Evolutionary conservation across 1,284 basidiomycete species (phyloP), one percentile per base, ranked within the genome.

Genomic region (Microbotryum scabiosae): DNA sequence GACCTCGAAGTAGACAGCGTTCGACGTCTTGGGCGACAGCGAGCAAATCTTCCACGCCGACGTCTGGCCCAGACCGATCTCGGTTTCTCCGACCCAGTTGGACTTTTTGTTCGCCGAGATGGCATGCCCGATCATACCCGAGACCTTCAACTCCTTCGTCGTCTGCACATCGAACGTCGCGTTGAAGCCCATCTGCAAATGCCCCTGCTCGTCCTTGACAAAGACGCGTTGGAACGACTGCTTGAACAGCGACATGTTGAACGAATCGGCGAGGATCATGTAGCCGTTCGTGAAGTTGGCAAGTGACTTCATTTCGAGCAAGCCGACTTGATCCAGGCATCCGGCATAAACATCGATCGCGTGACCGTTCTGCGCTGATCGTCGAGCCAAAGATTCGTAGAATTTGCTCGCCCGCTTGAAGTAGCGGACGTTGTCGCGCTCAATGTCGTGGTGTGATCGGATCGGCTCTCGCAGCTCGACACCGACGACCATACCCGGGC

Each of bases 21-120:
- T 84, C 5, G 94, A 87, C 2, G 91, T 93, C 65, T 84, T 86
- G 18, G 92, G 90, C 1, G 85, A 90, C 68, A 98, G 82, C 58
- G 85, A 83, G 78, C 96, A 97, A 69, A 98, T 82, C 78, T 92
- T 97, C 94, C 94, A 99, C 1, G 93, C 94, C n/a, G 92, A 97
- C 1, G 94, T 99, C 74, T 94, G 90, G 28, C 93, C 94, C 66
- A 99, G 96, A 74, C 94, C 96, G 65, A 98, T 98, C 77, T 99
- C 96, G 2, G 96, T 98, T 79, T 99, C 96, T 65, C 94, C 94
- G 32, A 99, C 96, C 71, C 90, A 97, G 0, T 84, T 84, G 0
- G 91, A 92, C 76, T 98, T 98, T 78, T 97, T 97, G 71, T 88
- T 92, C 49, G 90, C 90, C 50, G 92, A 97, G 76, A 97, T 93